A percentile compares a stretch with the other conserved stretches of the same genome.
Conservation (phyloP, 2,329 filamentous ascomycete species). For the Westerdykella ornata region DNA sequence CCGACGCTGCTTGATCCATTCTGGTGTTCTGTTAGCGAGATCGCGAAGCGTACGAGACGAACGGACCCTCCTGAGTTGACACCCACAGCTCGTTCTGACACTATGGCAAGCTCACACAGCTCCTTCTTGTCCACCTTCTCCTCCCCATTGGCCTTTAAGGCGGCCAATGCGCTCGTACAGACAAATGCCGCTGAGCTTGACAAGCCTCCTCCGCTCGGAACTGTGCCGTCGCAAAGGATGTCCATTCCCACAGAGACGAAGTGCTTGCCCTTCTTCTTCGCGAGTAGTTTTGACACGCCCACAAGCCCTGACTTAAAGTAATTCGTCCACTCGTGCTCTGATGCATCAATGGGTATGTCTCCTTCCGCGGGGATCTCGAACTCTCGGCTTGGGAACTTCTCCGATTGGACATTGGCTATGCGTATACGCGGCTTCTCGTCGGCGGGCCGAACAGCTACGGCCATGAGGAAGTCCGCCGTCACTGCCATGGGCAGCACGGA, state of each 20-base stretch:
- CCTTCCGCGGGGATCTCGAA: conserved; percentile 62
- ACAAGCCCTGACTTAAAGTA: conserved; percentile 92
- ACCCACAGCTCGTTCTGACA: conserved; percentile 87
- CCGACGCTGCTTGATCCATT: conserved; percentile 96
- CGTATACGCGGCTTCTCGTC: conserved; percentile 57
- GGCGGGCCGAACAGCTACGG: conserved; percentile 56
- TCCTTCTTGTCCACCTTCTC: conserved; percentile 78
- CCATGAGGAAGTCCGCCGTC: conserved; percentile 82
- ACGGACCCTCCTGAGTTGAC: conserved; percentile 89
- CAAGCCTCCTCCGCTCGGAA: conserved; percentile 84
- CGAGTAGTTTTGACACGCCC: conserved; percentile 72
- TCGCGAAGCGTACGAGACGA: background rate
- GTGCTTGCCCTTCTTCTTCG: conserved; percentile 55
- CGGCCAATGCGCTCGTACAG: conserved; percentile 79
- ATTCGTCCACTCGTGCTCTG: conserved; percentile 89
- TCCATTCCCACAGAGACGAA: conserved; percentile 74
- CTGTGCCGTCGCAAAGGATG: conserved; percentile 81
- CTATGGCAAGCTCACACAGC: conserved; percentile 85
- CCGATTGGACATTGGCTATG: conserved; percentile 69
- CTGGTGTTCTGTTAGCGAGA: conserved; percentile 43
- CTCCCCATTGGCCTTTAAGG: conserved; percentile 79
- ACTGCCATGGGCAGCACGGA: conserved; percentile 94
- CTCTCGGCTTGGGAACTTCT: conserved; percentile 67
- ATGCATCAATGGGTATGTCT: conserved; percentile 65
- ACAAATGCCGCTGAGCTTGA: conserved; percentile 93